A percentile compares a stretch with the other conserved stretches of the same genome.
These are phyloP conservation scores for Alternaria dauci DNA, from an alignment of 2,329 filamentous ascomycete species.

Conservation along the genomic window DNA sequence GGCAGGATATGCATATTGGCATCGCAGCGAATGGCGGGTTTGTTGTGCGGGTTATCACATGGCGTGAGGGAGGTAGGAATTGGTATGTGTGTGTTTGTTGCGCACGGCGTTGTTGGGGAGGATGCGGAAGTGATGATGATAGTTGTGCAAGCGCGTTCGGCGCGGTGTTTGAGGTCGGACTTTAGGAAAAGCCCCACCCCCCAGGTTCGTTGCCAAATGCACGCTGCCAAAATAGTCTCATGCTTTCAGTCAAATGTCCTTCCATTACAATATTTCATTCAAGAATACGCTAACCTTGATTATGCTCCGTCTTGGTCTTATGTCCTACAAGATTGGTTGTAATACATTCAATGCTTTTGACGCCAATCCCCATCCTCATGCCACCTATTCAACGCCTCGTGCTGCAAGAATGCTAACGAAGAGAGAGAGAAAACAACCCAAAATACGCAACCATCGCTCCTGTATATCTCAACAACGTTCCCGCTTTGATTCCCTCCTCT, in stretches of 20 bases:
- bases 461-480: conserved; percentile 9
- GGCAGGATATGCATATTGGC: conserved; percentile 53
- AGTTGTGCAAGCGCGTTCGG: not conserved
- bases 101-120: not conserved
- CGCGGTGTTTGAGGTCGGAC: conserved; percentile 9
- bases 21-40: conserved; percentile 27
- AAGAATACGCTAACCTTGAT: conserved; percentile 15
- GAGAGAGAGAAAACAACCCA: conserved; percentile 14
- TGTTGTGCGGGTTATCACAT: conserved; percentile 3
- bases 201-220: not conserved
- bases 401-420: conserved; percentile 35
- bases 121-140: conserved; percentile 2
- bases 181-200: conserved; percentile 3
- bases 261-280: conserved; percentile 21
- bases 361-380: conserved; percentile 30
- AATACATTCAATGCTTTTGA: conserved; percentile 31
- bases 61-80: not conserved
- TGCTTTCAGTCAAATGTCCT: not conserved
- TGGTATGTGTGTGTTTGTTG: not conserved
- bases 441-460: conserved; percentile 22
- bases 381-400: conserved; percentile 40
- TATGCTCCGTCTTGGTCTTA: conserved; percentile 6
- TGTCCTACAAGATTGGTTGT: conserved; percentile 23
- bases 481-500: not conserved
- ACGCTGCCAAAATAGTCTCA: not conserved